phyloP scores from a whole-genome alignment of 371 early-diverging fungal species.

The Parasitella parasitica region DNA sequence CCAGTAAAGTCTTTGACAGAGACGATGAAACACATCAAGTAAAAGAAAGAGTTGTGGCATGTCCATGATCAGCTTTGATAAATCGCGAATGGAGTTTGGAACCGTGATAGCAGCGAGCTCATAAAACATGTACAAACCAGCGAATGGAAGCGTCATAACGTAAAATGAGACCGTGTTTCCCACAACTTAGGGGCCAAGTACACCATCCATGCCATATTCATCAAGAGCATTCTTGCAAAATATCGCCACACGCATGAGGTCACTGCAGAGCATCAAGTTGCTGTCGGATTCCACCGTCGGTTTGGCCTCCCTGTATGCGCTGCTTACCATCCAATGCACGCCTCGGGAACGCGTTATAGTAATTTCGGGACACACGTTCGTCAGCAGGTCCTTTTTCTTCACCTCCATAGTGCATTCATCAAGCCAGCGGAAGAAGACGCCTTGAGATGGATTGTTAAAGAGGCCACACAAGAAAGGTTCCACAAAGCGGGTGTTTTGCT shows the following conservation, averaged over 20 bases:
- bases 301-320: no score
- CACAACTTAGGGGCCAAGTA: slow-evolving; percentile 16
- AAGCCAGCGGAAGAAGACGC: slow-evolving; percentile 4
- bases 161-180: slow-evolving; percentile 18
- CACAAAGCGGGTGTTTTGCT: slow-evolving; percentile 11
- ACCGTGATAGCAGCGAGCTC: slow-evolving; percentile 10
- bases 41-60: slow-evolving; percentile 10
- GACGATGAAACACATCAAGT: slow-evolving; percentile 16
- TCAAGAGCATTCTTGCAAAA: no score
- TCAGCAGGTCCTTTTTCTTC: no score
- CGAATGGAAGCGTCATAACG: slow-evolving; percentile 17
- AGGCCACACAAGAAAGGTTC: slow-evolving; percentile 13
- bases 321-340: no score
- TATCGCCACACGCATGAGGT: no score
- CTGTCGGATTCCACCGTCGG: no score
- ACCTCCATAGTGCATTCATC: slow-evolving; percentile 9
- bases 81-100: slow-evolving; percentile 11
- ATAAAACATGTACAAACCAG: slow-evolving; percentile 16
- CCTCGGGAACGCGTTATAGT: no score
- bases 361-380: no score
- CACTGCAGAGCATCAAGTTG: no score
- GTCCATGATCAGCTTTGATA: slow-evolving; percentile 17
- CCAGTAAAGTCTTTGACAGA: no score
- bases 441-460: slow-evolving; percentile 9
- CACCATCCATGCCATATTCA: slow-evolving; percentile 7